Evolutionary conservation across 345 rosid species (phyloP), one percentile per base, ranked within the genome.

Genomic region (Brassica nigra): DNA sequence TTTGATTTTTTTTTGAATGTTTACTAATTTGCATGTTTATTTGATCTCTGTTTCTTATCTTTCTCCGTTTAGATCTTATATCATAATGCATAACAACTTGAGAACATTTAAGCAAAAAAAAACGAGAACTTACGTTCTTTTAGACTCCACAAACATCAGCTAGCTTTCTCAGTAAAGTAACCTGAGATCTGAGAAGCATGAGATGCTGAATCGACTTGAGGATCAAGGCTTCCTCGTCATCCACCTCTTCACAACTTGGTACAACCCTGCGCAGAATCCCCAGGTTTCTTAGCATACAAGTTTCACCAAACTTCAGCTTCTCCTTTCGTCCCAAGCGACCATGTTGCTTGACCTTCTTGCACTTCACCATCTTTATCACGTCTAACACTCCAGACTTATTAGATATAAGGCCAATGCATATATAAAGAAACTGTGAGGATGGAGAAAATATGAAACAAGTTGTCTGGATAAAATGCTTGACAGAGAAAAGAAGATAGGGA

Each of bases 201-300:
- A 86, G 83, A 83, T 88, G 90, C 71, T 84, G 64, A 33, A 84
- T 79, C 66, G 88, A 86, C 67, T 84, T 88, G 66, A 66, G 78
- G 55, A 89, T 85, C 89, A 89, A 49, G 30, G 82, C 81, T 72
- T 84, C 84, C 2, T 81, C 79, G 14, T 85, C 89, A 3, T 62
- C 87, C 6, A 62, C 82, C 49, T 84, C 83, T 66, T 55, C 67
- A 49, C 93, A 83, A 1, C 84, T 88, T 0, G 90, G 89, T 77
- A 88, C 73, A 31, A 88, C 81, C 62, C 68, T 79, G 72, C 83
- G 63, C 20, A 89, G 80, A 37, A 75, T 80, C 2, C 27, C 20
- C 10, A 89, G 67, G 66, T 88, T 89, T 66, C 83, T 84, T 52
- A 44, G 80, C 6, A 31, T 68, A 0, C 77, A 80, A 37, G 82